Base-by-base conservation (phyloP, 495 filamentous ascomycete genomes). In the Penicillium salamii region DNA sequence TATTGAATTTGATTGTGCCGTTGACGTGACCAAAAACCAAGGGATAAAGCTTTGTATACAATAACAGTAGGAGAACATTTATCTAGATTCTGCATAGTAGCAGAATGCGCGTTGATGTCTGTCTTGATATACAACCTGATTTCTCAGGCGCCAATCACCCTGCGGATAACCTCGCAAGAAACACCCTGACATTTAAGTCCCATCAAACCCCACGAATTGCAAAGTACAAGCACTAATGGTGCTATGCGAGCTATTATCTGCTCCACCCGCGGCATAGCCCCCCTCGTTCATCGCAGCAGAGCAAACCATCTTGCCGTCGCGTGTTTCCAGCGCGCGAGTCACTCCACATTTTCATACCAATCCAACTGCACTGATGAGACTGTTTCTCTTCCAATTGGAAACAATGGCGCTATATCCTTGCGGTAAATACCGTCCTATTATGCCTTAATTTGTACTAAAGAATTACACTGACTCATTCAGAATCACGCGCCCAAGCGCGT, bases 371-470 rank as follows among this genome's bases (percentile, higher is more conserved):
- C 31, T 7, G 58, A 64, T 1, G 52, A 65, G 41, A 51, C 48
- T 29, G 24, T 62, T 14, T 35, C 39, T 0, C 31, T 72, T 13
- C 63, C 68, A 14, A 55, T 71, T 39, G 68, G 71, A 24, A 61
- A 63, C 32, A 70, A 62, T 58, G 69, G 71, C 18, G 32, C 32
- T 28, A 46, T 75, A 2, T 56, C 54, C 20, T 29, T 75, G 18
- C 58, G 54, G 71, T 72, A 53, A 11, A 42, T 34, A 8, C 37
- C 12, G 36, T 12, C 17, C 44, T 32, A 3, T 39, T 13, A 9
- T 24, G 9, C 14, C n/a, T 2, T n/a, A 11, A 20, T 31, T 3
- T 12, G 11, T 12, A 6, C 12, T 32, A 43, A 5, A 13, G 12
- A 34, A 6, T 8, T 3, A 40, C 39, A n/a, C 31, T 54, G 20